Evolutionary conservation across 2,329 filamentous ascomycete species (phyloP), one percentile per base, ranked within the genome.

Genomic region (Ciborinia camelliae): DNA sequence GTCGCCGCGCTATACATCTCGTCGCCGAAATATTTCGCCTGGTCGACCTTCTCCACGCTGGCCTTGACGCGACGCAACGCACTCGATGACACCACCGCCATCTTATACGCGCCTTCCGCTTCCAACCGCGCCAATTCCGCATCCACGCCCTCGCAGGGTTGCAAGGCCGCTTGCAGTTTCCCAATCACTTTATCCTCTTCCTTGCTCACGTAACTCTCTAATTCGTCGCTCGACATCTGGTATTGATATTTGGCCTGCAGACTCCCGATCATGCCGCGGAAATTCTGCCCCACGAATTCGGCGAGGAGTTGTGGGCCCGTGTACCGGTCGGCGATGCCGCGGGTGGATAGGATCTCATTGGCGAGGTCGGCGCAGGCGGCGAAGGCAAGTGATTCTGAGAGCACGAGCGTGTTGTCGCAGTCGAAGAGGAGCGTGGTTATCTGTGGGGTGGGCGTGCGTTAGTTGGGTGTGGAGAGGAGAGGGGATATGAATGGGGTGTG

Each of bases 261-360:
- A 67, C 86, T 86, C 66, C 81, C 78, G 79, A 96, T 88, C 91
- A 96, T 96, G 78, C 91, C 91, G 71, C 92, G 91, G 84, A 96
- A 97, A 84, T 96, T 96, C 77, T 95, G 90, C 73, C 93, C 92
- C 72, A 97, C 91, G 74, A 96, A 97, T 79, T 96, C 90, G 71
- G 83, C 81, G 79, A 96, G 90, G 69, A 97, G 87, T 66, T 86
- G 83, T 55, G 88, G 85, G 74, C 90, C 90, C 4, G 90, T 92
- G 81, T 96, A 97, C 75, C 84, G 86, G 71, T 86, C 82, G 37
- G 77, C 70, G 66, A 91, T 81, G 72, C 82, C 80, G 74, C 89
- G 83, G 74, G 84, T 83, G 72, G 83, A 82, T 76, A 94, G 86
- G 76, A 96, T 91, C 77, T 92, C 82, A 80, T 97, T 97, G 82